These are phyloP conservation scores for Aquilaria malaccensis DNA, from an alignment of 345 rosid species.

Conservation along the genomic window DNA sequence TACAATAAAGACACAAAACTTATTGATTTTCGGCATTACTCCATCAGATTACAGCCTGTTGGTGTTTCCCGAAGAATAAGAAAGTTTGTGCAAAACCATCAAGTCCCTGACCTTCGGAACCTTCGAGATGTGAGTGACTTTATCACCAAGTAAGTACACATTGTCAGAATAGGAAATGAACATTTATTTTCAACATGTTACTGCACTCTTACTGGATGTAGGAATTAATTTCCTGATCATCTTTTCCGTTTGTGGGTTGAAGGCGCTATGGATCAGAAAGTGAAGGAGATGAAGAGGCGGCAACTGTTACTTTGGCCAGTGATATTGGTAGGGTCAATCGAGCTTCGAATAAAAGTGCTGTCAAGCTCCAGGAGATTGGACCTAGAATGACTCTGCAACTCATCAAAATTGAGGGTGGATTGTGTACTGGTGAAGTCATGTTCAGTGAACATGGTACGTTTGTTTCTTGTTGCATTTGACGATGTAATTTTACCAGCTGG, in stretches of 20 bases:
- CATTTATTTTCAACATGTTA: not conserved
- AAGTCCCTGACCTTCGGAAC: slow-evolving; percentile 81
- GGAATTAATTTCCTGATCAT: not conserved
- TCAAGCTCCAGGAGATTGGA: slow-evolving; percentile 89
- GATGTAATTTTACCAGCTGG: not conserved
- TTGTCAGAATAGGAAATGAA: not conserved
- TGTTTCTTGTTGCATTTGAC: slow-evolving; percentile 2
- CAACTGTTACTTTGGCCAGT: slow-evolving; percentile 68
- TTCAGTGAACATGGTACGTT: slow-evolving; percentile 55
- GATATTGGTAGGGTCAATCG: slow-evolving; percentile 71
- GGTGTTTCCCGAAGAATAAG: slow-evolving; percentile 84
- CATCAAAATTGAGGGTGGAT: slow-evolving; percentile 75
- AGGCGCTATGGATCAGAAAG: slow-evolving; percentile 98
- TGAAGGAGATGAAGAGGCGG: slow-evolving; percentile 93
- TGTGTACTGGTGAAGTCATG: slow-evolving; percentile 77
- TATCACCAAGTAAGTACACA: slow-evolving; percentile 65
- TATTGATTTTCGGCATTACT: slow-evolving; percentile 83
- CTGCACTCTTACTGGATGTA: not conserved
- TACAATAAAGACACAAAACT: slow-evolving; percentile 88
- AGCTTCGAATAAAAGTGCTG: slow-evolving; percentile 71
- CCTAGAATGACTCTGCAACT: slow-evolving; percentile 90
- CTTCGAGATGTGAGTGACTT: slow-evolving; percentile 90
- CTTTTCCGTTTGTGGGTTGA: slow-evolving; percentile 11
- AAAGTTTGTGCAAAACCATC: slow-evolving; percentile 83
- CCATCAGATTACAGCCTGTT: slow-evolving; percentile 80